phyloP scores from a whole-genome alignment of 345 rosid genomes.

The Populus davidiana region DNA sequence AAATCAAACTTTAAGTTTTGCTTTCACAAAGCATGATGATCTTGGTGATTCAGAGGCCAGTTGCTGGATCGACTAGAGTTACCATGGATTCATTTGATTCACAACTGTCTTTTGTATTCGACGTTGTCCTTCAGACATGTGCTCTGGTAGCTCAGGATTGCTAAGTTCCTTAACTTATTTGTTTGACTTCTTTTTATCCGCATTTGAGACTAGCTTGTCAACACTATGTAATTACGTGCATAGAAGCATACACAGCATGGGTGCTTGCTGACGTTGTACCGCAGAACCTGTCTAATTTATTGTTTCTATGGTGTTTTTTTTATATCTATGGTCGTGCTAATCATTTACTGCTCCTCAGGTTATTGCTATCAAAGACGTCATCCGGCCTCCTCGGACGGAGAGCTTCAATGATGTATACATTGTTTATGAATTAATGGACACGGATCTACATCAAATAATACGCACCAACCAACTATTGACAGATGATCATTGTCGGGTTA shows the following conservation, averaged over 20 bases:
- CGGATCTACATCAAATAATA: conserved; percentile 89
- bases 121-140: neutral
- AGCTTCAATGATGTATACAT: conserved; percentile 94
- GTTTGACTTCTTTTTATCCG: neutral
- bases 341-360: conserved; percentile 43
- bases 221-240: neutral
- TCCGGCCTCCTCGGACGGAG: conserved; percentile 84
- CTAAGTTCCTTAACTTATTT: neutral
- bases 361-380: conserved; percentile 78
- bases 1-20: too few species aligned
- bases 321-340: neutral
- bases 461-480: conserved; percentile 79
- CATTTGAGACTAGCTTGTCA: neutral
- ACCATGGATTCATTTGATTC: neutral
- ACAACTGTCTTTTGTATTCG: neutral
- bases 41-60: neutral
- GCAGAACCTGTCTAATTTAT: neutral
- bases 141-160: neutral
- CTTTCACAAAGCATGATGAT: neutral
- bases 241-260: neutral
- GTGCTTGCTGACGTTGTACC: neutral
- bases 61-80: neutral
- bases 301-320: neutral
- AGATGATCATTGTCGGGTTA: conserved; percentile 88
- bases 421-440: conserved; percentile 91